These are phyloP conservation scores for Crataegus laevigata DNA, from an alignment of 306 rosid species.

Conservation along the genomic window DNA sequence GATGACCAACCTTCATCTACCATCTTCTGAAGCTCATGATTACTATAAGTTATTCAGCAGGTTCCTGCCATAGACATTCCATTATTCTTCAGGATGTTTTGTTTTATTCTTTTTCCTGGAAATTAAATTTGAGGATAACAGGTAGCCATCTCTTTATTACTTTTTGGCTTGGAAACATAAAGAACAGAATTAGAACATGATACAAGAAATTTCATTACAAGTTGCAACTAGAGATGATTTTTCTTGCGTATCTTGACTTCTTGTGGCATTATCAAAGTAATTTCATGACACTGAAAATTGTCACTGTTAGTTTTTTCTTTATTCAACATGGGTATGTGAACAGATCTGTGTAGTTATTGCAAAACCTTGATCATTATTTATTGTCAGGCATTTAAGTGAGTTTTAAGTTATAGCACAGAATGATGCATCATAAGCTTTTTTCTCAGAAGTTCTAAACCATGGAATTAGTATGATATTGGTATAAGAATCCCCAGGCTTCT, in stretches of 20 bases:
- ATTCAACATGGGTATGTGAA: neutral
- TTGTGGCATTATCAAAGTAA: neutral
- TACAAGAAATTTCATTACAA: neutral
- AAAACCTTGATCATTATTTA: neutral
- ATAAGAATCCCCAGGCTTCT: neutral
- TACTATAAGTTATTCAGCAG: neutral
- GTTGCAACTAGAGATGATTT: neutral
- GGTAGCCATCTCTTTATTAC: no score
- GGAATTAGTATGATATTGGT: neutral
- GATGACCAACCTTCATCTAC: slow-evolving; percentile 35
- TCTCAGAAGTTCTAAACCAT: neutral
- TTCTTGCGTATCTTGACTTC: neutral
- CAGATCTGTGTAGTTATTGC: neutral
- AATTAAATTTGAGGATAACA: no score
- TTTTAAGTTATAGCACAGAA: neutral
- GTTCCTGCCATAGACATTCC: neutral
- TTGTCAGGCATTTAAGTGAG: neutral
- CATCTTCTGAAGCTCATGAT: neutral
- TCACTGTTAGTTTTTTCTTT: neutral
- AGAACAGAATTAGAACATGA: neutral
- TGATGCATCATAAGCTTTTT: neutral
- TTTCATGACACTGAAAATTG: neutral
- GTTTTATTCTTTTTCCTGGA: neutral
- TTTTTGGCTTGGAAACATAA: no score
- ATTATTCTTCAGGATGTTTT: neutral